A percentile compares a stretch with the other conserved stretches of the same genome.
These are phyloP conservation scores for Stemphylium beticola DNA, from an alignment of 2,329 filamentous ascomycete genomes.

Conservation along the genomic window DNA sequence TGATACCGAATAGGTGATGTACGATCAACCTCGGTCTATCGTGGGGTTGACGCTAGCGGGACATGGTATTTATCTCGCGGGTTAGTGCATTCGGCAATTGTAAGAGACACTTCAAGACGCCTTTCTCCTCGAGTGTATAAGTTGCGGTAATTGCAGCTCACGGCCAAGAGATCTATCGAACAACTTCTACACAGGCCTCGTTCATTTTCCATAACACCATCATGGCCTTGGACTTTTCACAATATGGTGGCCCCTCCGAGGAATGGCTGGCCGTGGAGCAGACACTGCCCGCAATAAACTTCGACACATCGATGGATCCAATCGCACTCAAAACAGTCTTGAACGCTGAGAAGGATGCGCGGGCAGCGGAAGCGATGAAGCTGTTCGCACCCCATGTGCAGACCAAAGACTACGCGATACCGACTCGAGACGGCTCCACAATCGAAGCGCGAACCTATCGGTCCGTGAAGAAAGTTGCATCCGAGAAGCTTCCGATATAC, in stretches of 20 bases:
- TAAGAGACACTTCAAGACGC: too few species aligned
- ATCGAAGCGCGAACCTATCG: slow-evolving; percentile 58
- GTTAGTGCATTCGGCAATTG: too few species aligned
- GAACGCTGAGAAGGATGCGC: slow-evolving; percentile 31
- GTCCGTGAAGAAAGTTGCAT: slow-evolving; percentile 39
- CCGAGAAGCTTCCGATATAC: slow-evolving; percentile 56
- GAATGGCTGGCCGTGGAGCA: slow-evolving; percentile 44
- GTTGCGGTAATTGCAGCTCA: too few species aligned
- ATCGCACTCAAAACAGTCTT: slow-evolving; percentile 20
- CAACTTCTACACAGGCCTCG: too few species aligned
- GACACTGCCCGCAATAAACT: slow-evolving; percentile 30
- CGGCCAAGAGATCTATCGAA: too few species aligned
- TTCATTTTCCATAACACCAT: neutral
- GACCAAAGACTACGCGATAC: slow-evolving; percentile 38
- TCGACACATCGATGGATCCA: slow-evolving; percentile 30
- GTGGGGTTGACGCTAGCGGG: too few species aligned
- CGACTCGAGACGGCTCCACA: slow-evolving; percentile 53
- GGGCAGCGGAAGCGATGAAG: slow-evolving; percentile 27
- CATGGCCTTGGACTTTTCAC: slow-evolving; percentile 10
- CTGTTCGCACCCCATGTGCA: slow-evolving; percentile 31
- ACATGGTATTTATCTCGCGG: too few species aligned
- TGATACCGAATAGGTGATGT: too few species aligned
- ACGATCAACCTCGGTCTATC: too few species aligned
- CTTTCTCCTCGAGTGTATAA: too few species aligned
- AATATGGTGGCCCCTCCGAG: slow-evolving; percentile 23